Percentiles rank a stretch among this genome's conserved stretches.
These are phyloP conservation scores for Alnus glutinosa DNA, from an alignment of 306 rosid species.

Conservation along the genomic window DNA sequence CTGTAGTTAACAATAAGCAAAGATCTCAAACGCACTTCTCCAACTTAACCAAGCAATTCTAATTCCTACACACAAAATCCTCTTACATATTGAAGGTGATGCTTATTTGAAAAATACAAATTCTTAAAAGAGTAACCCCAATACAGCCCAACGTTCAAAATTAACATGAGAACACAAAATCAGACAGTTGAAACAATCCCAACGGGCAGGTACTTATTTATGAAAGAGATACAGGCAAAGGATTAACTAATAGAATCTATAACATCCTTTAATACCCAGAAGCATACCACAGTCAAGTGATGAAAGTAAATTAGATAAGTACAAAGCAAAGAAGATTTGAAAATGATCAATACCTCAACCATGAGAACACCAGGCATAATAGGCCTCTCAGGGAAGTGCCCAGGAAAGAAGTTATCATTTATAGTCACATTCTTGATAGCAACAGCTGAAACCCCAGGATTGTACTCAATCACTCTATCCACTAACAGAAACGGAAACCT, in stretches of 20 bases:
- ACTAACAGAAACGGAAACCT: constrained; percentile 96
- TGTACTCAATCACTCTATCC: constrained; percentile 80
- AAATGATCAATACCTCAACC: constrained; percentile 65
- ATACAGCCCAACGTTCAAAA: not conserved
- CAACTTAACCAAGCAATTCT: not conserved
- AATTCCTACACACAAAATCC: not conserved
- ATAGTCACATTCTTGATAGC: constrained; percentile 71
- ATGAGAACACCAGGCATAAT: constrained; percentile 97
- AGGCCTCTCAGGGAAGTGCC: constrained; percentile 95
- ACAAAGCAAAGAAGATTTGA: not conserved
- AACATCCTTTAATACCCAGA: not conserved
- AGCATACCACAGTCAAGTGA: not conserved
- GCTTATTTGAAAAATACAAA: not conserved
- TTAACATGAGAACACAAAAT: not conserved
- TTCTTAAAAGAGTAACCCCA: not conserved
- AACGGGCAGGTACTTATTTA: not conserved
- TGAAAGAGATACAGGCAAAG: too few species aligned
- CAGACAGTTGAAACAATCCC: not conserved
- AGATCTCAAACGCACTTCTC: not conserved
- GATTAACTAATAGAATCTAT: not conserved
- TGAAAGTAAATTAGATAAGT: not conserved
- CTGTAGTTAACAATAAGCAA: not conserved
- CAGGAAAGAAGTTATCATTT: constrained; percentile 92
- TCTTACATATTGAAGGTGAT: not conserved
- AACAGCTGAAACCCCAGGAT: constrained; percentile 59